These are phyloP conservation scores for Magnaporthiopsis rhizophila DNA, from an alignment of 2,329 filamentous ascomycete genomes.

Conservation along the genomic window DNA sequence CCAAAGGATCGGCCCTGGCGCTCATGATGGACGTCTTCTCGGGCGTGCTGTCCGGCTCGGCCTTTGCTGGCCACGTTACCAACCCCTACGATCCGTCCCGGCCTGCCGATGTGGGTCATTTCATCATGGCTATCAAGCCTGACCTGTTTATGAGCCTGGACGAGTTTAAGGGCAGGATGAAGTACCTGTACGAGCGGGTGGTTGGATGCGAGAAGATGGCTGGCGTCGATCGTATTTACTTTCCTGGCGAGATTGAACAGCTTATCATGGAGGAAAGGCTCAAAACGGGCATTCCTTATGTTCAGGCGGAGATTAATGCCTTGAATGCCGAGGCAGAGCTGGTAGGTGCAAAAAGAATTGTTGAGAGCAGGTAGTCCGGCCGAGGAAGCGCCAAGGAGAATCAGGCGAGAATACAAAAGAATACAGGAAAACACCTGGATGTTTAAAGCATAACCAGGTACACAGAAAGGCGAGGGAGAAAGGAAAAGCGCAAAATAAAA, in stretches of 20 bases:
- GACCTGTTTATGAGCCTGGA: constrained; percentile 65
- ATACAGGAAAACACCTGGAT: not conserved
- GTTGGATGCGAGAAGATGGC: constrained; percentile 44
- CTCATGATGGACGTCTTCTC: constrained; percentile 91
- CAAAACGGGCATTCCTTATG: constrained; percentile 9
- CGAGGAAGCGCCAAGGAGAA: too few relatives aligned
- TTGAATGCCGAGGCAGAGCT: constrained; percentile 11
- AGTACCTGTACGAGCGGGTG: constrained; percentile 45
- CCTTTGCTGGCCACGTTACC: constrained; percentile 70
- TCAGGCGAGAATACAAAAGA: too few relatives aligned
- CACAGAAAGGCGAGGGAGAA: too few relatives aligned
- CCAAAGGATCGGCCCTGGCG: constrained; percentile 68
- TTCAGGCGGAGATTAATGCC: constrained; percentile 8
- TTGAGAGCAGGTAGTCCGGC: not conserved
- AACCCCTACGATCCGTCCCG: constrained; percentile 66
- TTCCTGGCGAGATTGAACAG: constrained; percentile 52
- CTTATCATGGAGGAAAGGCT: constrained; percentile 4
- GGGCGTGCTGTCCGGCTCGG: constrained; percentile 66
- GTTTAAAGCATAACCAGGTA: too few relatives aligned
- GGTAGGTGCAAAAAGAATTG: not conserved
- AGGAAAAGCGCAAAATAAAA: not conserved
- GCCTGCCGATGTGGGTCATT: constrained; percentile 66
- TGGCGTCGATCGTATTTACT: constrained; percentile 51
- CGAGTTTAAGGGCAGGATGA: constrained; percentile 58
- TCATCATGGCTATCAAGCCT: constrained; percentile 64